These are phyloP conservation scores for Amanita rubescens DNA, from an alignment of 768 basidiomycete species.

Conservation along the genomic window DNA sequence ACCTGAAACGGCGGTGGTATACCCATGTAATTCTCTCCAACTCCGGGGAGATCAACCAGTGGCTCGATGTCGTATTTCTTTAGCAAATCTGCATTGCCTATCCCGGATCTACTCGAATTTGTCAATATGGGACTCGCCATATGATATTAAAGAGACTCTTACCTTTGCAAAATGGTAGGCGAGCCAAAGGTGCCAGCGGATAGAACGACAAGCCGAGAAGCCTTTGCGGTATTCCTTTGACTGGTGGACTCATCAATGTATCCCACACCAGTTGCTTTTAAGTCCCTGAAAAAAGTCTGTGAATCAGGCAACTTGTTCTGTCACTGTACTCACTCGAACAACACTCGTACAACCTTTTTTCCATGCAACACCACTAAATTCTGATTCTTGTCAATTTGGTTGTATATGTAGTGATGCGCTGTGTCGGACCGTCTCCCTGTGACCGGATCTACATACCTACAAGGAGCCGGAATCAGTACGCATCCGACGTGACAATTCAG, in stretches of 20 bases:
- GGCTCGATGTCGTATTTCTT: conserved; percentile 38
- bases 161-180: conserved; percentile 47
- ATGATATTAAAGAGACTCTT: background rate
- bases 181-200: conserved; percentile 51
- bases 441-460: conserved; percentile 47
- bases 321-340: conserved; percentile 33
- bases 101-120: conserved; percentile 41
- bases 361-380: conserved; percentile 35
- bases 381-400: conserved; percentile 27
- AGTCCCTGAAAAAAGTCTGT: conserved; percentile 19
- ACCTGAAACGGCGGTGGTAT: background rate
- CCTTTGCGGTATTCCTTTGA: conserved; percentile 23
- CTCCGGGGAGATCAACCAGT: conserved; percentile 61
- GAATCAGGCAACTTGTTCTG: background rate
- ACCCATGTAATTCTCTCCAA: conserved; percentile 66
- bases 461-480: background rate
- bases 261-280: conserved; percentile 44
- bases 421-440: conserved; percentile 53
- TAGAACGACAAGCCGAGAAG: conserved; percentile 40
- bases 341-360: conserved; percentile 37
- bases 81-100: conserved; percentile 49
- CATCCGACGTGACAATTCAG: background rate
- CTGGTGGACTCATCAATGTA: conserved; percentile 32
- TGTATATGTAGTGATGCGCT: conserved; percentile 46
- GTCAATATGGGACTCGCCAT: background rate